Base-by-base conservation (phyloP, 2,329 filamentous ascomycete genomes). In the Phialocephala sp. region DNA sequence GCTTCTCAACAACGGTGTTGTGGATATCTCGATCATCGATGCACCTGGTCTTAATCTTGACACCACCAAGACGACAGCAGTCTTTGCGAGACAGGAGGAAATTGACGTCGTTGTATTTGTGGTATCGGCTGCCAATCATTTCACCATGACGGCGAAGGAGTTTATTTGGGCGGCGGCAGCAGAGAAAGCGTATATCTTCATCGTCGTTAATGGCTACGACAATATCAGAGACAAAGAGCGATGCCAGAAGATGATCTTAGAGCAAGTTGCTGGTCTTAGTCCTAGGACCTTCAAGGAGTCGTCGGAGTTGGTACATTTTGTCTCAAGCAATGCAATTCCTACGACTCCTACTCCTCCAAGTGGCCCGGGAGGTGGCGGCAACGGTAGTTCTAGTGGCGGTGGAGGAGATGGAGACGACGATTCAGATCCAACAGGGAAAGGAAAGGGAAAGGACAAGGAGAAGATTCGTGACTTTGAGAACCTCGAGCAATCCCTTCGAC, bases 51-150 rank as follows among this genome's bases (percentile, higher is more conserved):
- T 99, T 61, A 99, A 99, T 79, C 93, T 92, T 24, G 94, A 99
- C 77, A 98, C 94, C 1, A 89, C 97, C 55, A 97, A 98, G 81
- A 99, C 95, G 0, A 99, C 95, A 1, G 95, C 95, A 22, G 91
- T 99, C 8, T 99, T 99, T 78, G 95, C 95, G 27, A 86, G 95
- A 64, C 95, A 99, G 76, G 95, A 99, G 78, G 95, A 99, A 79
- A 99, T 99, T 69, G 95, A 99, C 73, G 95, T 99, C 0, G 95
- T 99, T 0, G 94, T 99, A 0, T 99, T 99, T 73, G 95, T 99
- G 39, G 95, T 99, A 5, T 97, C 94, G 12, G 95, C 95, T 2
- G 93, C 94, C 32, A 99, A 99, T 71, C 95, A 99, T 79, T 98
- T 99, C 76, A 99, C 95, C 0, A 88, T 97, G 62, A 97, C 95